Conservation (phyloP, 345 rosid species). For the Populus davidiana region DNA sequence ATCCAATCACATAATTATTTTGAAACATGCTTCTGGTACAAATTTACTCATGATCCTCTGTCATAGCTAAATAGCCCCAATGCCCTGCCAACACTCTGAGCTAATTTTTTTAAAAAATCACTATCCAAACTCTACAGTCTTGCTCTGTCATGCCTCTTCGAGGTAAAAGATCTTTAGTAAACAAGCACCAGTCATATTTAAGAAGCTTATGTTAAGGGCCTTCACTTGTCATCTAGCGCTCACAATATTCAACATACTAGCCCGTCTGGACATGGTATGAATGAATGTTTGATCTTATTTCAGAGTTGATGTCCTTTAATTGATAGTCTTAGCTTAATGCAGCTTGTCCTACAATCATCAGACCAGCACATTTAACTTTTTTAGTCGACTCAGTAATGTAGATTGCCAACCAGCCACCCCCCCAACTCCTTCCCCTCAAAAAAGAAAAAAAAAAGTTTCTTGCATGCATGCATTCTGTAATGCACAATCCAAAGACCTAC, state of each 20-base stretch:
- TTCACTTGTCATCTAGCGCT: background rate
- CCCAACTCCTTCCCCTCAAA: background rate
- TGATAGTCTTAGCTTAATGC: background rate
- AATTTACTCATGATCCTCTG: background rate
- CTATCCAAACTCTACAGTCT: background rate
- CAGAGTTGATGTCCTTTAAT: background rate
- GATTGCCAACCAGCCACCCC: background rate
- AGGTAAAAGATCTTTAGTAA: background rate
- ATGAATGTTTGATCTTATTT: background rate
- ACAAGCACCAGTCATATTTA: background rate
- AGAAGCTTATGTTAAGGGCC: background rate
- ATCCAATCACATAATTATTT: background rate
- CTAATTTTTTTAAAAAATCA: background rate
- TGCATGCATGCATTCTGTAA: background rate
- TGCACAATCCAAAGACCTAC: background rate
- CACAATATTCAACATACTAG: background rate
- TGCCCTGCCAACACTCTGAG: background rate
- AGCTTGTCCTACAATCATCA: background rate
- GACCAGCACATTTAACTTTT: background rate
- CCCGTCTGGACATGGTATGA: background rate
- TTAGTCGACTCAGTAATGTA: background rate
- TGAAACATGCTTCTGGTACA: background rate
- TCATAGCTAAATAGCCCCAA: background rate
- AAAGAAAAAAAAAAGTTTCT: background rate
- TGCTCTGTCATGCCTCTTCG: background rate